Percentiles rank a stretch among this genome's conserved stretches.
These are phyloP conservation scores for Linnemannia hyalina DNA, from an alignment of 192 early-diverging fungal genomes.

Conservation along the genomic window DNA sequence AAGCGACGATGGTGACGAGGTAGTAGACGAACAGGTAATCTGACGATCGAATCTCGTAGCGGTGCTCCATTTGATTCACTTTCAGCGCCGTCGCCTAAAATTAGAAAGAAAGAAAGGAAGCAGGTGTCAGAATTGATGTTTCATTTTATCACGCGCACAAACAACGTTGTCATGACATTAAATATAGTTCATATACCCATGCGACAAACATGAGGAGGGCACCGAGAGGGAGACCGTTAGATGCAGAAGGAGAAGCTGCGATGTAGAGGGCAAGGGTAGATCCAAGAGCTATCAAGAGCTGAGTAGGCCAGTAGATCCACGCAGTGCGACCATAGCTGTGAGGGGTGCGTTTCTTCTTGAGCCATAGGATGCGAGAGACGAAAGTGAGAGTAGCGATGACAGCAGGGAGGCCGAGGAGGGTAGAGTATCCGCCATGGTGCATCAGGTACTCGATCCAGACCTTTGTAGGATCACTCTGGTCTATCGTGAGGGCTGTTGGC, in stretches of 20 bases:
- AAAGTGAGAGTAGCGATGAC: background rate
- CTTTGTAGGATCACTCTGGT: constrained; percentile 10
- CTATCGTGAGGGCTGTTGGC: background rate
- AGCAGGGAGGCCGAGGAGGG: constrained; percentile 15
- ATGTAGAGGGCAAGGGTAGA: background rate
- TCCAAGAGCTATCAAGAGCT: constrained; percentile 6
- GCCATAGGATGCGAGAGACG: background rate
- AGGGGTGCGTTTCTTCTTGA: background rate
- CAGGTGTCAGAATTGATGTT: background rate
- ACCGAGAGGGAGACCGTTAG: background rate
- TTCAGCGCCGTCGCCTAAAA: background rate
- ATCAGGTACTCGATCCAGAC: constrained; percentile 13
- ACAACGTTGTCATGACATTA: background rate
- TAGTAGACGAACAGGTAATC: constrained; percentile 8
- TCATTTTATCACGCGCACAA: background rate
- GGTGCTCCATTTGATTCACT: constrained; percentile 9
- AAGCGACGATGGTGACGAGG: background rate
- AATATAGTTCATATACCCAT: background rate
- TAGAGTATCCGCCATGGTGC: background rate
- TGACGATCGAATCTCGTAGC: constrained; percentile 9
- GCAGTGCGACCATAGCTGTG: constrained; percentile 23
- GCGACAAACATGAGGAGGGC: background rate
- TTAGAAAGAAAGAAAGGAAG: background rate
- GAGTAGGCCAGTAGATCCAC: constrained; percentile 22
- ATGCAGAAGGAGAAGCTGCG: background rate